phyloP scores from a whole-genome alignment of 352 stramenopile genomes.

The Pythium oligandrum region DNA sequence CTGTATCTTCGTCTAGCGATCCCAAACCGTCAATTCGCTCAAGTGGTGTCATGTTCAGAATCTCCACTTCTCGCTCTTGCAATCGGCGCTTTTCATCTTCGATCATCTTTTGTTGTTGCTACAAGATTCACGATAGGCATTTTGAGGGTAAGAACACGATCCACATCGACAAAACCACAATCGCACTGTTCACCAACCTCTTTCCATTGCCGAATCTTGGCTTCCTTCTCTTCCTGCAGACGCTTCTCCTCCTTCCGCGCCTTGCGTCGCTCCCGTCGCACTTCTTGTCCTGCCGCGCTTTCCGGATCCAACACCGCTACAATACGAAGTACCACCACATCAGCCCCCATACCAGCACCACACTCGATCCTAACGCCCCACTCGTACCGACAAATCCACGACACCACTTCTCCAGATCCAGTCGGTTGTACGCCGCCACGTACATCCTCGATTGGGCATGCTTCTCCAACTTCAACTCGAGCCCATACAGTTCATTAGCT shows the following conservation, averaged over 20 bases:
- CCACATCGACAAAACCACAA: slow-evolving; percentile 2
- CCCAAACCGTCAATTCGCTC: slow-evolving; percentile 32
- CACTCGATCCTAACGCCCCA: background rate
- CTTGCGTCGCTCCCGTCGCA: slow-evolving; percentile 31
- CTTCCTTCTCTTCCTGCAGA: slow-evolving; percentile 26
- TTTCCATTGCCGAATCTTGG: slow-evolving; percentile 33
- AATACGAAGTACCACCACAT: slow-evolving; percentile 4
- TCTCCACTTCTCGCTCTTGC: slow-evolving; percentile 24
- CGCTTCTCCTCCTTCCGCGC: slow-evolving; percentile 30
- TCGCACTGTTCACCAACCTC: slow-evolving; percentile 9
- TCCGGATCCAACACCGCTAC: slow-evolving; percentile 60
- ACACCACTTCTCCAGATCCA: slow-evolving; percentile 82
- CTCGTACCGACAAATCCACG: slow-evolving; percentile 52
- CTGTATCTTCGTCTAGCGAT: slow-evolving; percentile 64
- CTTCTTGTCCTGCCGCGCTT: slow-evolving; percentile 29
- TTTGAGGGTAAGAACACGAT: background rate
- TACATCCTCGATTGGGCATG: slow-evolving; percentile 44
- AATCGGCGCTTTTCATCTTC: slow-evolving; percentile 27
- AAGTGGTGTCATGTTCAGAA: slow-evolving; percentile 36
- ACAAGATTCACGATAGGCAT: background rate
- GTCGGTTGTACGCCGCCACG: slow-evolving; percentile 71
- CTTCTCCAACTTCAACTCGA: slow-evolving; percentile 74
- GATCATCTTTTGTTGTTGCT: slow-evolving; percentile 27
- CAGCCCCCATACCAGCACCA: background rate
- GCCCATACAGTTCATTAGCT: slow-evolving; percentile 60